These are phyloP conservation scores for Yarrowia deformans DNA, from an alignment of 805 yeast species.

Conservation along the genomic window DNA sequence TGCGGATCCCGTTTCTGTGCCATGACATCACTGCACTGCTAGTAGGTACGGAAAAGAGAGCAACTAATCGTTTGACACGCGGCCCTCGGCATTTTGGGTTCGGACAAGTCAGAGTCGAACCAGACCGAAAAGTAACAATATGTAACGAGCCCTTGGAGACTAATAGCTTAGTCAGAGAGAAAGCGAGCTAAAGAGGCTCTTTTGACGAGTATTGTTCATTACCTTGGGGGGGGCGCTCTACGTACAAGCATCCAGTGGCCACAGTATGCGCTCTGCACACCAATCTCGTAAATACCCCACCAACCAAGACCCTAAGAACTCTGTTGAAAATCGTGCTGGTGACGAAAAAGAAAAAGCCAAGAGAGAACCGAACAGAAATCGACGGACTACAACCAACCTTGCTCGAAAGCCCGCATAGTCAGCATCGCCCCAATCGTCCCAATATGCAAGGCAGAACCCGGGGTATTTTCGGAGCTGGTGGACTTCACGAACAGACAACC, in stretches of 20 bases:
- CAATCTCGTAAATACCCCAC: too few species aligned
- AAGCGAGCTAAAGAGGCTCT: too few species aligned
- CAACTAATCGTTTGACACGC: constrained; percentile 20
- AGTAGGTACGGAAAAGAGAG: constrained; percentile 28
- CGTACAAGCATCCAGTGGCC: too few species aligned
- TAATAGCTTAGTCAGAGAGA: too few species aligned
- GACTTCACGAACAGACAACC: background rate
- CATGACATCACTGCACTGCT: constrained; percentile 14
- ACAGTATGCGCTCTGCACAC: too few species aligned
- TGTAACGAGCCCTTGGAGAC: constrained; percentile 1
- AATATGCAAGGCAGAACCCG: background rate
- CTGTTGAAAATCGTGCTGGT: too few species aligned
- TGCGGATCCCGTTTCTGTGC: constrained; percentile 1
- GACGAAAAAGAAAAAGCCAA: background rate
- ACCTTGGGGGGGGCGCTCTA: too few species aligned
- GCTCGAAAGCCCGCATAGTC: constrained; percentile 5
- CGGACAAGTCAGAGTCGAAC: background rate
- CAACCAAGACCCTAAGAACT: too few species aligned
- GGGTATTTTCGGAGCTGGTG: background rate
- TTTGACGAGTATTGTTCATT: too few species aligned
- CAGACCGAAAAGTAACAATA: constrained; percentile 11
- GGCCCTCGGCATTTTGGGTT: background rate
- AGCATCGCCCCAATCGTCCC: background rate
- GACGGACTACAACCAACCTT: background rate
- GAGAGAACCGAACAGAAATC: background rate